Conservation (phyloP, 2,329 filamentous ascomycete species). For the Fusarium keratoplasticum region DNA sequence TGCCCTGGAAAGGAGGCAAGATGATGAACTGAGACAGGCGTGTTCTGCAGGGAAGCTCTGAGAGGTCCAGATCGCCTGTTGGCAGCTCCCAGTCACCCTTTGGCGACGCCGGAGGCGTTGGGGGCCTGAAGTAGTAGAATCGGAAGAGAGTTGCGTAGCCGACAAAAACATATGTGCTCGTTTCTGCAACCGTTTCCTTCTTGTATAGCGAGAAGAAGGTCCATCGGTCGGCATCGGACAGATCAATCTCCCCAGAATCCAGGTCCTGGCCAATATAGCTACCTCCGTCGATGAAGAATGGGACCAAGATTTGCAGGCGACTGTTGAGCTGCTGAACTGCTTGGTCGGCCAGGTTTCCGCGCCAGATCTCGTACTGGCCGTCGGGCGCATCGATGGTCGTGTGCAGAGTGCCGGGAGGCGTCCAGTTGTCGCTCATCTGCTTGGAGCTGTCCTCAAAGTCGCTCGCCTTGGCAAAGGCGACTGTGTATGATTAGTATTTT, state of each 20-base stretch:
- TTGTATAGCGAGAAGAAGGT: slow-evolving; percentile 89
- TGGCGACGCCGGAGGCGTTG: slow-evolving; percentile 57
- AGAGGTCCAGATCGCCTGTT: slow-evolving; percentile 59
- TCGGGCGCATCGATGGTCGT: slow-evolving; percentile 71
- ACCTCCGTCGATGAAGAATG: slow-evolving; percentile 95
- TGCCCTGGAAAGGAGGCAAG: slow-evolving; percentile 85
- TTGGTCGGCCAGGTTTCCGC: slow-evolving; percentile 77
- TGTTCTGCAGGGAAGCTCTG: slow-evolving; percentile 78
- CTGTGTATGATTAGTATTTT: slow-evolving; percentile 53
- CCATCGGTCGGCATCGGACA: slow-evolving; percentile 85
- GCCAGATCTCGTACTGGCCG: slow-evolving; percentile 86
- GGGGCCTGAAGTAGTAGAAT: slow-evolving; percentile 75
- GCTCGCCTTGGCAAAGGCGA: slow-evolving; percentile 72
- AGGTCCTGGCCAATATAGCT: slow-evolving; percentile 70
- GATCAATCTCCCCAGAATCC: slow-evolving; percentile 68
- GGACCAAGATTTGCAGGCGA: slow-evolving; percentile 84
- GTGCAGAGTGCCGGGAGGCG: slow-evolving; percentile 80
- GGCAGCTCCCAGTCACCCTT: slow-evolving; percentile 58
- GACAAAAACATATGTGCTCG: slow-evolving; percentile 79
- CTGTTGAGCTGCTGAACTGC: slow-evolving; percentile 78
- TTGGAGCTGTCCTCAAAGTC: slow-evolving; percentile 72
- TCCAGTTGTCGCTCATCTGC: slow-evolving; percentile 60
- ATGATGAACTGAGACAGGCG: slow-evolving; percentile 95
- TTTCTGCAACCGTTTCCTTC: slow-evolving; percentile 62
- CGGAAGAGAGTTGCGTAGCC: slow-evolving; percentile 93